Percentiles rank a stretch among this genome's conserved stretches.
Conservation (phyloP, 2,329 filamentous ascomycete species). For the Cercospora sesami region DNA sequence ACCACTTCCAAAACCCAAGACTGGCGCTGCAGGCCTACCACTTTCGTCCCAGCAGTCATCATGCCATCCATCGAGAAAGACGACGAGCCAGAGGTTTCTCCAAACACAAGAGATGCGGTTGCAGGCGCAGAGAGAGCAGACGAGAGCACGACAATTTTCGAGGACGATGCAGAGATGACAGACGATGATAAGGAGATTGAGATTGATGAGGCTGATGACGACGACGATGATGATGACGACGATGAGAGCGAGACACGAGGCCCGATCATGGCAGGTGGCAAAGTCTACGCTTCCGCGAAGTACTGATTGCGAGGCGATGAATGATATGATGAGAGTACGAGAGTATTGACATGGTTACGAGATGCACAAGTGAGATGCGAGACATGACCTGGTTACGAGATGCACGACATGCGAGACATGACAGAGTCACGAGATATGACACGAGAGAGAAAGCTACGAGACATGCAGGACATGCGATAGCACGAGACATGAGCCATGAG, state of each 20-base stretch:
- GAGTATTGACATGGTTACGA: background rate
- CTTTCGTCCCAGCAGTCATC: background rate
- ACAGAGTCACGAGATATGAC: background rate
- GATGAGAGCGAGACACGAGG: background rate
- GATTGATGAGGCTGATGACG: background rate
- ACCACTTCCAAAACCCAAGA: background rate
- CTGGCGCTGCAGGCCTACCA: background rate
- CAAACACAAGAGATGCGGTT: background rate
- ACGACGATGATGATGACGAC: background rate
- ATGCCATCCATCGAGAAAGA: conserved; percentile 1
- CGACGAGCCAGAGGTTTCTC: background rate
- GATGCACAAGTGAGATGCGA: background rate
- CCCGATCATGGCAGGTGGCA: background rate
- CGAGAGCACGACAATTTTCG: background rate
- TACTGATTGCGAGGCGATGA: background rate
- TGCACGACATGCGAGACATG: background rate
- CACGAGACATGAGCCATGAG: background rate
- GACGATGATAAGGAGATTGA: background rate
- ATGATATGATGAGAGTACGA: background rate
- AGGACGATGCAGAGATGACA: background rate
- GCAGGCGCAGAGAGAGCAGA: background rate
- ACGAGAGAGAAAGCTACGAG: background rate
- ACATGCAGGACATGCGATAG: background rate
- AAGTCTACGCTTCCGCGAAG: conserved; percentile 1
- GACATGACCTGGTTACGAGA: background rate